Percentiles rank a stretch among this genome's conserved stretches.
phyloP scores from a whole-genome alignment of 2,329 filamentous ascomycete species.

The Sporothrix brasiliensis region DNA sequence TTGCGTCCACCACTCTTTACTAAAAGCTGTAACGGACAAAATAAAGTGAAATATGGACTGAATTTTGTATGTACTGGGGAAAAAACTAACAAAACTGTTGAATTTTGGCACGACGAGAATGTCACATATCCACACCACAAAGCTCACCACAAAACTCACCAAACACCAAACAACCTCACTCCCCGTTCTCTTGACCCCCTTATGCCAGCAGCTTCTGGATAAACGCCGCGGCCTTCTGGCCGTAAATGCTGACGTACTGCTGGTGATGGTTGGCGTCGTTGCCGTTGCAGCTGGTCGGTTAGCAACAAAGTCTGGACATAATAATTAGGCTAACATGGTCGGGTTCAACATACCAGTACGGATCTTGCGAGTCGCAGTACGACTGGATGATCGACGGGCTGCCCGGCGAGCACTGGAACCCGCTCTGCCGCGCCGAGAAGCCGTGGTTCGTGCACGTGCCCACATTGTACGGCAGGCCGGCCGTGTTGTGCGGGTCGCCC shows the following conservation, averaged over 20 bases:
- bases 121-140: no score
- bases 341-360: constrained; percentile 47
- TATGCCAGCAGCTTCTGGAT: constrained; percentile 48
- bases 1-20: not conserved
- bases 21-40: no score
- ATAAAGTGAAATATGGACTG: no score
- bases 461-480: constrained; percentile 60
- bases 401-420: constrained; percentile 59
- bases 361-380: constrained; percentile 66
- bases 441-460: constrained; percentile 61
- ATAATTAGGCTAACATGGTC: not conserved
- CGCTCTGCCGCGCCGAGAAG: constrained; percentile 63
- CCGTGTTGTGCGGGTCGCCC: constrained; percentile 62
- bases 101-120: not conserved
- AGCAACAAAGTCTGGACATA: not conserved
- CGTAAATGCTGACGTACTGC: constrained; percentile 66
- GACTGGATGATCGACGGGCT: constrained; percentile 58
- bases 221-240: constrained; percentile 60
- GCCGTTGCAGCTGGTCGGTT: constrained; percentile 60
- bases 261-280: constrained; percentile 63
- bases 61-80: not conserved
- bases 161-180: no score
- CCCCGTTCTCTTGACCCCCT: not conserved
- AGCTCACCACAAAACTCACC: not conserved
- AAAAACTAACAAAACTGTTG: not conserved